phyloP scores from a whole-genome alignment of 768 basidiomycete species.

The Melanogaster broomeanus region DNA sequence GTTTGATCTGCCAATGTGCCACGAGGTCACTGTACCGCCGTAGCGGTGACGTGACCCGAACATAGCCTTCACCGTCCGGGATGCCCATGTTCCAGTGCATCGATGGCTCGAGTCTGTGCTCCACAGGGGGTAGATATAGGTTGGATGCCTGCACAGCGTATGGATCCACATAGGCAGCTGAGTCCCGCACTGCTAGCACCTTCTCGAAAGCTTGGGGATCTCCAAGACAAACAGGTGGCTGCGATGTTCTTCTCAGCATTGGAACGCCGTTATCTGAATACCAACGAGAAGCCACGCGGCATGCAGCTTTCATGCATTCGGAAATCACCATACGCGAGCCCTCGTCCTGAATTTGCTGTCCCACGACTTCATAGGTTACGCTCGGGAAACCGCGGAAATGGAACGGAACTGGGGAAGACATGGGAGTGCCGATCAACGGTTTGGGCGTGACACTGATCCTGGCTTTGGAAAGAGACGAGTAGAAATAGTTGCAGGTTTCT shows the following conservation, averaged over 20 bases:
- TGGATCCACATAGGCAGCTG: conserved; percentile 45
- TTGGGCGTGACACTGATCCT: conserved; percentile 29
- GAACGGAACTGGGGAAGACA: conserved; percentile 29
- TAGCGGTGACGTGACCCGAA: conserved; percentile 82
- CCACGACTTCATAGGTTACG: conserved; percentile 46
- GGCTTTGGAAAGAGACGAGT: conserved; percentile 24
- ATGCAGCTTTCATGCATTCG: conserved; percentile 83
- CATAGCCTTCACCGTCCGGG: conserved; percentile 77
- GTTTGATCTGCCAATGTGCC: conserved; percentile 93
- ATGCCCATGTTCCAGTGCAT: conserved; percentile 73
- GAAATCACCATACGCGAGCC: conserved; percentile 63
- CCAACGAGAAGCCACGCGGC: conserved; percentile 74
- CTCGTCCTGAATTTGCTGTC: conserved; percentile 19
- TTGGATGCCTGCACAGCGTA: conserved; percentile 35
- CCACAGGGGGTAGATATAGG: conserved; percentile 36
- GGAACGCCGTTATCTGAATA: conserved; percentile 60
- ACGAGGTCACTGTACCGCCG: conserved; percentile 83
- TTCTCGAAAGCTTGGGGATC: conserved; percentile 39
- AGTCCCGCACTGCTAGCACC: conserved; percentile 50
- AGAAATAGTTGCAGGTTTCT: conserved; percentile 21
- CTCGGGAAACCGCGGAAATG: conserved; percentile 52
- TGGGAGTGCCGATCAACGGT: conserved; percentile 34
- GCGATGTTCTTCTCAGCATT: conserved; percentile 57
- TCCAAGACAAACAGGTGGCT: conserved; percentile 30
- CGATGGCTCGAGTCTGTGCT: conserved; percentile 53